Evolutionary conservation across 2,329 filamentous ascomycete genomes (phyloP).

Genomic region (Gremmenia infestans): DNA sequence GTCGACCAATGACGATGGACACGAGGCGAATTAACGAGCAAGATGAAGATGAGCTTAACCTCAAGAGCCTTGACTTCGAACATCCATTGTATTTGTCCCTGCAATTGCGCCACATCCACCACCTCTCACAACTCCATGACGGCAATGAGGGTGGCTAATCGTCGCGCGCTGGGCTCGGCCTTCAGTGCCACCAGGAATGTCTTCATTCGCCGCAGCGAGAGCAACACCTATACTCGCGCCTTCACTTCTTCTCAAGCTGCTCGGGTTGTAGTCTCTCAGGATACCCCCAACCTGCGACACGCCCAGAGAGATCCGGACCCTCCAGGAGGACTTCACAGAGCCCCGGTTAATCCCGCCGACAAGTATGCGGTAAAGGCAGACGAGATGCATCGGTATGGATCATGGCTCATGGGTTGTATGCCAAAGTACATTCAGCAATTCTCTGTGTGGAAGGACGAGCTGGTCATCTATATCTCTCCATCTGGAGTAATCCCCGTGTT

Average conservation of each 20-base stretch:
- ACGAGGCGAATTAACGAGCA: neutral
- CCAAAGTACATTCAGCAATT: conserved; percentile 99
- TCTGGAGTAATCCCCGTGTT: conserved; percentile 87
- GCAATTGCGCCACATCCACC: conserved; percentile 30
- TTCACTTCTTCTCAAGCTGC: conserved; percentile 35
- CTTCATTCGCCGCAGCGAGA: conserved; percentile 20
- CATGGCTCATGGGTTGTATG: conserved; percentile 93
- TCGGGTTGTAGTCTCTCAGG: conserved; percentile 45
- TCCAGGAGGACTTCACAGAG: conserved; percentile 62
- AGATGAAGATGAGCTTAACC: neutral
- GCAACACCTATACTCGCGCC: conserved; percentile 25
- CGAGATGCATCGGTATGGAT: conserved; percentile 86
- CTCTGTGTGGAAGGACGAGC: conserved; percentile 98
- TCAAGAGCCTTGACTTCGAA: neutral
- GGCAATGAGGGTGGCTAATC: conserved; percentile 56
- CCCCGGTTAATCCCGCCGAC: conserved; percentile 86
- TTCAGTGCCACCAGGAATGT: conserved; percentile 45
- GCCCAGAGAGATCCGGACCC: conserved; percentile 45
- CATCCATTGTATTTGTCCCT: conserved; percentile 8
- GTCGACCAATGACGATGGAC: too few species aligned
- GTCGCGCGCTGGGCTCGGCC: conserved; percentile 51
- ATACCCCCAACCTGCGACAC: conserved; percentile 60
- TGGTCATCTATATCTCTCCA: conserved; percentile 89
- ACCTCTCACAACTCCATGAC: conserved; percentile 37
- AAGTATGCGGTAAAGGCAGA: conserved; percentile 86